Evolutionary conservation across 2,329 filamentous ascomycete species (phyloP), one percentile per base, ranked within the genome.

Genomic region (Coleophoma cylindrospora): DNA sequence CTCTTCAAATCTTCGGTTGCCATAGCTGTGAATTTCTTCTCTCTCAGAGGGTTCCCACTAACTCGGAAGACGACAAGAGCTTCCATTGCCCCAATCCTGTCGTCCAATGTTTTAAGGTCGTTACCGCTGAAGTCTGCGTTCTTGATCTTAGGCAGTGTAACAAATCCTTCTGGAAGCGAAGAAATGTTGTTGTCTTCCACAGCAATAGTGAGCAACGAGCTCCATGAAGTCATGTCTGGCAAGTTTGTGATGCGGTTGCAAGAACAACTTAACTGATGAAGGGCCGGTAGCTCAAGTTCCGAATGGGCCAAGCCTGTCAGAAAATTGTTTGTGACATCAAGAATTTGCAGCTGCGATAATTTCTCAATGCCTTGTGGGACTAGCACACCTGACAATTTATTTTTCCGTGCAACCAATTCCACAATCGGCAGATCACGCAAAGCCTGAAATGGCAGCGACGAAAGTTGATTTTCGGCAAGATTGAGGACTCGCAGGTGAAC

Each of bases 121-220:
- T 99, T 99, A 57, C 86, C 84, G 0, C 87, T 88, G 57, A 97
- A 86, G 66, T 96, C 90, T 32, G 86, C 87, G 50, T 84, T 86
- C 45, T 84, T 84, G 13, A 97, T 68, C 50, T 81, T 84, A 34
- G 76, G 69, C 1, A 96, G 75, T 2, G 72, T 73, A 1, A 79
- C 74, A 56, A 97, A 88, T 0, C 90, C 90, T 32, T 81, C 74
- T 0, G 92, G 94, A n/a, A 97, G 75, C 3, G 76, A 72, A 2
- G 79, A 73, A 21, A 99, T 81, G 58, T 78, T 85, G 64, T 99
- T 99, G 58, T 95, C 89, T 45, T 92, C 88, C 0, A 86, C 86
- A 2, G 83, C 77, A 11, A 99, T 70, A 1, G 85, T 91, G 34
- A 86, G 68, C 5, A 97, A 77, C 46, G 77, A 84, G 4, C 73